phyloP scores from a whole-genome alignment of 1,284 basidiomycete genomes.

The Trametes sp. region DNA sequence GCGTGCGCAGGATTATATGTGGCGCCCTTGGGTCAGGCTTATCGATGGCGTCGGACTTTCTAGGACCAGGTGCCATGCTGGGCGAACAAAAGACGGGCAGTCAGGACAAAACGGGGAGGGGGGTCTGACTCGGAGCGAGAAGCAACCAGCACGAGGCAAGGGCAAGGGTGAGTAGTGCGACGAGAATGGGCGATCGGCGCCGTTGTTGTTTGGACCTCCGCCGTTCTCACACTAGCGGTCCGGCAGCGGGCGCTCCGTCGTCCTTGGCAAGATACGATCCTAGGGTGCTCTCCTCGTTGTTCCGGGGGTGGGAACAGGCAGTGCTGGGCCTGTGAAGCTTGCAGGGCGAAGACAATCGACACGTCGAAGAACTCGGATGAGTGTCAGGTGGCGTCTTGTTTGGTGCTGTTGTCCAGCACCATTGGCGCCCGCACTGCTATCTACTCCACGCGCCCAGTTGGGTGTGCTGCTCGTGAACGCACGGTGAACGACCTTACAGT shows the following conservation, averaged over 20 bases:
- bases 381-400: background rate
- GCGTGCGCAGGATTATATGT: slow-evolving; percentile 14
- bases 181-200: background rate
- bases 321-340: background rate
- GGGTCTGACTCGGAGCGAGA: slow-evolving; percentile 9
- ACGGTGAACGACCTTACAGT: no score
- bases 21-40: slow-evolving; percentile 4
- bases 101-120: slow-evolving; percentile 7
- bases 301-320: background rate
- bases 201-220: background rate
- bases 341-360: background rate
- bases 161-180: background rate
- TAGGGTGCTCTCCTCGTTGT: background rate
- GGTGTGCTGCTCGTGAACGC: no score
- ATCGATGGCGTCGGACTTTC: slow-evolving; percentile 4
- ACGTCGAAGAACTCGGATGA: background rate
- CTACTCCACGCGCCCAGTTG: no score
- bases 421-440: no score
- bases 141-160: slow-evolving; percentile 3
- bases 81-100: slow-evolving; percentile 6
- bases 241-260: slow-evolving; percentile 37
- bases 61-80: slow-evolving; percentile 1
- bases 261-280: background rate
- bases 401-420: no score
- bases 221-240: background rate